Conservation (phyloP, 2,329 filamentous ascomycete genomes). For the Cercospora brassicicola region DNA sequence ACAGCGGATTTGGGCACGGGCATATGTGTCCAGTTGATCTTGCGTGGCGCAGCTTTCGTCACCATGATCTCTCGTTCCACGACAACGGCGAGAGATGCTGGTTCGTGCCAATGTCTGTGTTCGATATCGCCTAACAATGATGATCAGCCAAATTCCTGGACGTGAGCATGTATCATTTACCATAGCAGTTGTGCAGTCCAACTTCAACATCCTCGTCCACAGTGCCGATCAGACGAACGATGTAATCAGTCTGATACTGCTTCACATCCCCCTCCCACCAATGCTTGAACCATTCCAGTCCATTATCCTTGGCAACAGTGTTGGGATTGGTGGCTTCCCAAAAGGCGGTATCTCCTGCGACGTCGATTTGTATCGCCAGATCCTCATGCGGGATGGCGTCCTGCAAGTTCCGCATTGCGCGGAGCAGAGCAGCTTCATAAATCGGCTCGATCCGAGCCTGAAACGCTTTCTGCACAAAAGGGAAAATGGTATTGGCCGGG, state of each 20-base stretch:
- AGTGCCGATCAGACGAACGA: constrained; percentile 36
- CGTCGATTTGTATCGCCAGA: constrained; percentile 42
- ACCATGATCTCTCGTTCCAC: constrained; percentile 43
- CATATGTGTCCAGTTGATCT: constrained; percentile 47
- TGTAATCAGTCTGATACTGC: constrained; percentile 40
- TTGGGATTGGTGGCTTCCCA: constrained; percentile 32
- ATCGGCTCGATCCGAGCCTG: constrained; percentile 36
- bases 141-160: not conserved
- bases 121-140: constrained; percentile 39
- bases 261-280: constrained; percentile 40
- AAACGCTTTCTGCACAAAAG: constrained; percentile 34
- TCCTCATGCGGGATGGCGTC: constrained; percentile 39
- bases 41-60: constrained; percentile 31
- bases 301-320: constrained; percentile 20
- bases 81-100: constrained; percentile 38
- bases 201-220: constrained; percentile 44
- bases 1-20: constrained; percentile 45
- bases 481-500: constrained; percentile 32
- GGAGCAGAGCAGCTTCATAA: constrained; percentile 39
- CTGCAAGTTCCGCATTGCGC: constrained; percentile 36
- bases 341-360: constrained; percentile 39
- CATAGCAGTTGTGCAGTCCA: constrained; percentile 53
- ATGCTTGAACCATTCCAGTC: constrained; percentile 32
- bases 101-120: constrained; percentile 50
- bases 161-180: constrained; percentile 18